A percentile compares a stretch with the other conserved stretches of the same genome.
Conservation (phyloP, 345 rosid species). For the Psidium guajava region DNA sequence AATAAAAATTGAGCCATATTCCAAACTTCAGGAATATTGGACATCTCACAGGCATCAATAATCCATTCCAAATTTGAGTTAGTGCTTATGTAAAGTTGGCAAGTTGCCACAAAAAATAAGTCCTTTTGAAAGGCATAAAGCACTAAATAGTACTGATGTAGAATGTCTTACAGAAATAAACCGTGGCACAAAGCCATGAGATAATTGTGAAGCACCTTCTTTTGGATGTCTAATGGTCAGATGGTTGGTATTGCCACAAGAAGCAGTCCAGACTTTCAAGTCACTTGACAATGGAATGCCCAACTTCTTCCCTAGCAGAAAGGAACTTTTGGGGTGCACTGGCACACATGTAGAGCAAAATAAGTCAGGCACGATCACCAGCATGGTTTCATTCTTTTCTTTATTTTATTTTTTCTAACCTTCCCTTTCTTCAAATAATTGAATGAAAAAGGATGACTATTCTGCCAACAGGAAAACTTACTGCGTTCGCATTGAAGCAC, state of each 20-base stretch:
- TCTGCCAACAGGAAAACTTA: not conserved
- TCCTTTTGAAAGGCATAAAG: not conserved
- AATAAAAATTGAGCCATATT: not conserved
- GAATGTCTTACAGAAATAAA: not conserved
- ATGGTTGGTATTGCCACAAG: not conserved
- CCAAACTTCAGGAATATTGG: not conserved
- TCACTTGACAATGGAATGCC: not conserved
- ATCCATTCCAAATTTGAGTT: not conserved
- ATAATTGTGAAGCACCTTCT: not conserved
- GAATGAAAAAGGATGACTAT: not conserved
- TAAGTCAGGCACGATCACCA: not conserved
- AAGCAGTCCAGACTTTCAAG: not conserved
- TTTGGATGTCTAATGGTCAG: not conserved
- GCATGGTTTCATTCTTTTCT: not conserved
- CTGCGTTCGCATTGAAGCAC: not conserved
- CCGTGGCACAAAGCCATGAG: not conserved
- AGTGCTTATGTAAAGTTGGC: not conserved
- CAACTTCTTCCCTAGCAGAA: not conserved
- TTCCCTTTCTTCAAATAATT: not conserved
- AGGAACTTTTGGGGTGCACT: not conserved
- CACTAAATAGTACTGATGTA: not conserved
- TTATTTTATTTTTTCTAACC: not conserved
- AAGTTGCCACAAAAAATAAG: not conserved
- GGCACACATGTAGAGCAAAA: not conserved
- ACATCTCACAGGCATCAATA: not conserved